phyloP scores from a whole-genome alignment of 441 rosid genomes.

The Sinapis alba region DNA sequence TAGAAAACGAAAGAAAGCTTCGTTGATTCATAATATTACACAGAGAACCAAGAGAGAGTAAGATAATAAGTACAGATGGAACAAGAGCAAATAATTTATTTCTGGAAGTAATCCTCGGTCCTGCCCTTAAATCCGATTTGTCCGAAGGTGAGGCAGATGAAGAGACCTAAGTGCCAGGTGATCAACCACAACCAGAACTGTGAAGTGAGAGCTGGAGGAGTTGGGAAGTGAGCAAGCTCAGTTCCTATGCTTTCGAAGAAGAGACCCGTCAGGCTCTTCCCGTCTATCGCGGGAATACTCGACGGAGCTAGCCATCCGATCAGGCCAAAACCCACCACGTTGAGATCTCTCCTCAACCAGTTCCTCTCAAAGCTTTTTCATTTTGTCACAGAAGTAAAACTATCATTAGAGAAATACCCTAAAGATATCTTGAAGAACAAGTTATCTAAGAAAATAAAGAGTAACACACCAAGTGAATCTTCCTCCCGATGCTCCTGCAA shows the following conservation, averaged over 20 bases:
- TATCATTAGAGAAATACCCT: not conserved
- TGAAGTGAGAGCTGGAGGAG: slow-evolving; percentile 75
- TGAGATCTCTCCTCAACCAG: slow-evolving; percentile 80
- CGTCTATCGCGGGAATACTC: slow-evolving; percentile 76
- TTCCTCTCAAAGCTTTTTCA: slow-evolving; percentile 63
- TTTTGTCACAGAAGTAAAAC: not conserved
- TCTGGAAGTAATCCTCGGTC: slow-evolving; percentile 72
- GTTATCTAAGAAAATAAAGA: slow-evolving; percentile 1
- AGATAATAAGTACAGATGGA: slow-evolving; percentile 13
- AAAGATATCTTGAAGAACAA: not conserved
- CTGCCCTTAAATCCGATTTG: slow-evolving; percentile 96
- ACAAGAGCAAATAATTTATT: not conserved
- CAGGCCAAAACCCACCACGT: slow-evolving; percentile 85
- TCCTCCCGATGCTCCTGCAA: slow-evolving; percentile 57
- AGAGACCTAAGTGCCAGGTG: slow-evolving; percentile 81
- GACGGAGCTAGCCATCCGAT: slow-evolving; percentile 94
- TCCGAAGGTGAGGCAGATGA: slow-evolving; percentile 85
- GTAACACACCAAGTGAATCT: slow-evolving; percentile 61
- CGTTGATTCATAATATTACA: not conserved
- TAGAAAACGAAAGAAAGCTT: not conserved
- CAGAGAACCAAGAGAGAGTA: not conserved
- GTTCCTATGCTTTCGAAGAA: slow-evolving; percentile 91
- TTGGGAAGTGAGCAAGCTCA: slow-evolving; percentile 89
- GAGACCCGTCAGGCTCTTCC: slow-evolving; percentile 87
- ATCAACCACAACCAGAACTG: slow-evolving; percentile 87